Evolutionary conservation across 129 eudicot genomes (phyloP).

Genomic region (Arctium minus): DNA sequence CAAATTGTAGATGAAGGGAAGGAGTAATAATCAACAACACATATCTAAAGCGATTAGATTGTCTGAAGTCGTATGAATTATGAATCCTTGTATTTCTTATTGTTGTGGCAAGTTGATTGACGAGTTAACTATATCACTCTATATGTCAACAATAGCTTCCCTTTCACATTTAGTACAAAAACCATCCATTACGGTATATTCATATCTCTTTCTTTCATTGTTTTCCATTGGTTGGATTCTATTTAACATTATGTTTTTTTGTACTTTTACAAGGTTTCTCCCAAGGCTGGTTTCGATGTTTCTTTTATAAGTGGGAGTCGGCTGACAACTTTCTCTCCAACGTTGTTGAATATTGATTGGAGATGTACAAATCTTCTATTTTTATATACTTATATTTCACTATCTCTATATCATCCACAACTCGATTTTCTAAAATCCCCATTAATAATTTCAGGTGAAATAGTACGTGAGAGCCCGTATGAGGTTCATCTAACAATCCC

Average conservation of each 20-base stretch:
- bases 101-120: too few relatives aligned
- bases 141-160: conserved; percentile 82
- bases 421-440: neutral
- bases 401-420: too few relatives aligned
- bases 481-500: conserved; percentile 77
- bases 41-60: too few relatives aligned
- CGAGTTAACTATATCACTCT: conserved; percentile 23
- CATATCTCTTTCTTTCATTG: neutral
- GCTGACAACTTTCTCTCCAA: too few relatives aligned
- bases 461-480: conserved; percentile 57
- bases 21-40: neutral
- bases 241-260: neutral
- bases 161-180: conserved; percentile 65
- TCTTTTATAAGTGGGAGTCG: too few relatives aligned
- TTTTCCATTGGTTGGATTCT: neutral
- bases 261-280: neutral
- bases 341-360: too few relatives aligned
- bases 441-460: conserved; percentile 46
- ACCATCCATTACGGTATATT: conserved; percentile 56
- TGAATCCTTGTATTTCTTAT: too few relatives aligned
- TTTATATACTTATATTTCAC: too few relatives aligned
- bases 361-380: too few relatives aligned
- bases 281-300: too few relatives aligned
- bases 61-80: too few relatives aligned
- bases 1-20: too few relatives aligned